Evolutionary conservation across 257 asterid genomes (phyloP).

Genomic region (Ligustrum vulgare): DNA sequence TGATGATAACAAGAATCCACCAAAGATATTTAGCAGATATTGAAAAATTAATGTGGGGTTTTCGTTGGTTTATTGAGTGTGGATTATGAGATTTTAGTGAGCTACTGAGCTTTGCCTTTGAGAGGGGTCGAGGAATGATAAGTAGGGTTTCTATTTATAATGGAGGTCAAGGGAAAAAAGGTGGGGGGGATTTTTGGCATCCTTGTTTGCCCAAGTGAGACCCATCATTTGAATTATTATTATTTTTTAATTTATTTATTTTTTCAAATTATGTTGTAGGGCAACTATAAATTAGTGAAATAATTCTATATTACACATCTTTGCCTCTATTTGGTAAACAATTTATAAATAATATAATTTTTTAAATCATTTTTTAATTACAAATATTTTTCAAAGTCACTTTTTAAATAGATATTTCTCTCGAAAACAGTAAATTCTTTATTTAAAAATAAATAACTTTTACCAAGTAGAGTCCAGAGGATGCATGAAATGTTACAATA

Average conservation of each 20-base stretch:
- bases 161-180: conserved; percentile 7
- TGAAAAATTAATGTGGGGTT: background rate
- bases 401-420: too few relatives aligned
- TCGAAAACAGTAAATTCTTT: too few relatives aligned
- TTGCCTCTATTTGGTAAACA: too few relatives aligned
- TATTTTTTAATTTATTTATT: too few relatives aligned
- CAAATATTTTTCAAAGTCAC: too few relatives aligned
- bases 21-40: conserved; percentile 9
- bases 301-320: too few relatives aligned
- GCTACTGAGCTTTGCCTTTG: background rate
- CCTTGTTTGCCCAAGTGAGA: conserved; percentile 31
- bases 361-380: too few relatives aligned
- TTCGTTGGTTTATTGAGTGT: conserved; percentile 8
- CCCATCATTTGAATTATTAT: conserved; percentile 37
- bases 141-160: conserved; percentile 49
- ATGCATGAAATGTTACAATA: too few relatives aligned
- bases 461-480: too few relatives aligned
- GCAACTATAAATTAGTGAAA: too few relatives aligned
- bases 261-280: background rate
- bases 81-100: background rate
- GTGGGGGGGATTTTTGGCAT: conserved; percentile 39
- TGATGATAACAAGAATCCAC: background rate
- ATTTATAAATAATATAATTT: too few relatives aligned
- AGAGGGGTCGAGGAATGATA: conserved; percentile 11
- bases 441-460: too few relatives aligned